These are phyloP conservation scores for Pseudogymnoascus sp. DNA, from an alignment of 2,329 filamentous ascomycete genomes.

Conservation along the genomic window DNA sequence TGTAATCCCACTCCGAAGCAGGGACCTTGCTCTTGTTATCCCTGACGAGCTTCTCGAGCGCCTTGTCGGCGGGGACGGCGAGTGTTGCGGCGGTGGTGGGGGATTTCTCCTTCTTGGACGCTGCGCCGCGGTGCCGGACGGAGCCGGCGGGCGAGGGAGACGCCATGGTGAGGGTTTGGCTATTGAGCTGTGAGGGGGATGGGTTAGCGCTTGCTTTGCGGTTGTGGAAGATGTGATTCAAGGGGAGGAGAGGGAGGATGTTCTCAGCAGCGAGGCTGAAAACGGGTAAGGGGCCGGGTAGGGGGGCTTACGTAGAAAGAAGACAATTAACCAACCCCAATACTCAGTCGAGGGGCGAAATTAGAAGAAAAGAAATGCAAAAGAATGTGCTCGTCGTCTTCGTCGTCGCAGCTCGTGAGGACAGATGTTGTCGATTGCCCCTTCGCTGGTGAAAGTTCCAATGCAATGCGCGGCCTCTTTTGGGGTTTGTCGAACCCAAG, in stretches of 20 bases:
- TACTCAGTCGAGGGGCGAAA: neutral
- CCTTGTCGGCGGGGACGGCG: slow-evolving; percentile 25
- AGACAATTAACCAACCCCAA: neutral
- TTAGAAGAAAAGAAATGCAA: neutral
- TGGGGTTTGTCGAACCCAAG: neutral
- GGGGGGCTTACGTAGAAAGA: neutral
- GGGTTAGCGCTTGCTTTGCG: neutral
- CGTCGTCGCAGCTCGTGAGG: neutral
- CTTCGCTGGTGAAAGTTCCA: neutral
- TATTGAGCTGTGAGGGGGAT: neutral
- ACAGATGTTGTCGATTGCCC: neutral
- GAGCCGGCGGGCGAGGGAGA: slow-evolving; percentile 22
- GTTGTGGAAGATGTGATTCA: too few relatives aligned
- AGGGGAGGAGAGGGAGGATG: neutral
- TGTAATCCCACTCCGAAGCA: slow-evolving; percentile 72
- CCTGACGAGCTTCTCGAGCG: slow-evolving; percentile 41
- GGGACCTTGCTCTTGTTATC: slow-evolving; percentile 32
- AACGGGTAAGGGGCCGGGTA: neutral
- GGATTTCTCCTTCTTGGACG: slow-evolving; percentile 43
- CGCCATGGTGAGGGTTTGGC: neutral
- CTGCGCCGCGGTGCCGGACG: slow-evolving; percentile 26
- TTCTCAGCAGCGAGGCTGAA: neutral
- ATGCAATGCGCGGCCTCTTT: neutral
- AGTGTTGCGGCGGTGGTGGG: slow-evolving; percentile 20
- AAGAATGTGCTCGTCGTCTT: neutral